Evolutionary conservation across 1,284 basidiomycete genomes (phyloP).

Genomic region (Ceratobasidium theobromae): DNA sequence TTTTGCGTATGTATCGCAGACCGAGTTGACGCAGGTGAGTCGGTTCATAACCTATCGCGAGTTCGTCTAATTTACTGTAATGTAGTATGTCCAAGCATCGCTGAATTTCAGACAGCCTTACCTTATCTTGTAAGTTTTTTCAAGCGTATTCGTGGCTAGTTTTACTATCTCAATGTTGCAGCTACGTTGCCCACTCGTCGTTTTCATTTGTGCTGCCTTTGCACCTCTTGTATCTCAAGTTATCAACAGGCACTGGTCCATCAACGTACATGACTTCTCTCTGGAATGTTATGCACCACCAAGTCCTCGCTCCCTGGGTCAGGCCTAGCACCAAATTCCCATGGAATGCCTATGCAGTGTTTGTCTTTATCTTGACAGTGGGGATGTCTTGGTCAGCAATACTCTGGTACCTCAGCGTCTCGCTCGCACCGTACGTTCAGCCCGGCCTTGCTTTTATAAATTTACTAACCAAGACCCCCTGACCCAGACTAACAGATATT

Average conservation of each 20-base stretch:
- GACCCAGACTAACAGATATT: slow-evolving; percentile 71
- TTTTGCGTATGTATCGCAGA: slow-evolving; percentile 40
- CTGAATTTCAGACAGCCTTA: slow-evolving; percentile 72
- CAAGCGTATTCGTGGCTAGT: not conserved
- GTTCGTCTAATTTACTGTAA: slow-evolving; percentile 56
- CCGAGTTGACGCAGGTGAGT: slow-evolving; percentile 38
- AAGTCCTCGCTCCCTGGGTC: slow-evolving; percentile 46
- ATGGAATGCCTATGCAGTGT: slow-evolving; percentile 47
- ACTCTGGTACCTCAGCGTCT: slow-evolving; percentile 71
- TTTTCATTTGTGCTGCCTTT: slow-evolving; percentile 69
- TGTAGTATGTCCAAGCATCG: slow-evolving; percentile 71
- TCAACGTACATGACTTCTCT: slow-evolving; percentile 55
- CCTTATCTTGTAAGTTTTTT: slow-evolving; percentile 65
- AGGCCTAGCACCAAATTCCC: slow-evolving; percentile 47
- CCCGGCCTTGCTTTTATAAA: slow-evolving; percentile 32
- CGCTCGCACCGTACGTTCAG: slow-evolving; percentile 65
- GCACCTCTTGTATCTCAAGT: slow-evolving; percentile 63
- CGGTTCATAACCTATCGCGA: slow-evolving; percentile 50
- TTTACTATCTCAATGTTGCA: slow-evolving; percentile 40
- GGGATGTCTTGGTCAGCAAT: slow-evolving; percentile 64
- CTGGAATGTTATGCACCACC: slow-evolving; percentile 53
- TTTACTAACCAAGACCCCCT: slow-evolving; percentile 24
- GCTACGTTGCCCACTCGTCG: slow-evolving; percentile 71
- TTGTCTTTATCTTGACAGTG: slow-evolving; percentile 55
- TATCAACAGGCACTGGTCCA: slow-evolving; percentile 51